These are phyloP conservation scores for Xerocomus brunneocitrinus DNA, from an alignment of 768 basidiomycete genomes.

Conservation along the genomic window DNA sequence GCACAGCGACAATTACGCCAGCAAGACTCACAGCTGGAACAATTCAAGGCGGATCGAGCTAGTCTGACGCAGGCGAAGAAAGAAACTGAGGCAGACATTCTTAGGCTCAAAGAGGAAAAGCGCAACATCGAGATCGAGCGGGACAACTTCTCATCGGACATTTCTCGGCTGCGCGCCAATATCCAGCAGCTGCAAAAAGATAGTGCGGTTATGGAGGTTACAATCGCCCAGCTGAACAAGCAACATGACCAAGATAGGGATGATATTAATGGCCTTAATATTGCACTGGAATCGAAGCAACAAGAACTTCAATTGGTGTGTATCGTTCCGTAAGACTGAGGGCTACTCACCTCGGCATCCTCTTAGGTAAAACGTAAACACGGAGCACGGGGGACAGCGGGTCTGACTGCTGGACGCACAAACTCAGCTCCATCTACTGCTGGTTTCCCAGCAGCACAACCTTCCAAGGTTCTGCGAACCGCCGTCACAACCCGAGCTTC, in stretches of 20 bases:
- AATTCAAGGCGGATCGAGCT: constrained; percentile 48
- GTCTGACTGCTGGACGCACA: constrained; percentile 52
- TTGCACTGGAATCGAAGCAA: constrained; percentile 90
- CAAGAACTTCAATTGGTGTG: constrained; percentile 87
- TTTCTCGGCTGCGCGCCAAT: constrained; percentile 55
- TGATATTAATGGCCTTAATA: constrained; percentile 79
- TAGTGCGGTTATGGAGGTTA: constrained; percentile 81
- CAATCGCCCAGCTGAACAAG: constrained; percentile 67
- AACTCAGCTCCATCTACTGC: constrained; percentile 31
- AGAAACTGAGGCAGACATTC: constrained; percentile 8
- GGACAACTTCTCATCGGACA: constrained; percentile 39
- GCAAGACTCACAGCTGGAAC: constrained; percentile 10
- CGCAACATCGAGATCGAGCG: constrained; percentile 53
- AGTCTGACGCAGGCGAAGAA: constrained; percentile 41
- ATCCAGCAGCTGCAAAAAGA: constrained; percentile 72
- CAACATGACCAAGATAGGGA: constrained; percentile 64
- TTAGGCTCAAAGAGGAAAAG: constrained; percentile 43
- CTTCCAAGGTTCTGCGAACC: constrained; percentile 30
- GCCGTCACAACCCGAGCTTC: constrained; percentile 21
- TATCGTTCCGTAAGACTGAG: constrained; percentile 8
- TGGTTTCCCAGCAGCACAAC: constrained; percentile 44
- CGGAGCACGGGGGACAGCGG: constrained; percentile 52
- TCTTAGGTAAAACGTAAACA: constrained; percentile 60
- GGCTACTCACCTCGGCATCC: constrained; percentile 1
- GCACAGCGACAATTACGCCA: constrained; percentile 22